These are phyloP conservation scores for Didymella pinodella DNA, from an alignment of 2,329 filamentous ascomycete genomes.

Conservation along the genomic window DNA sequence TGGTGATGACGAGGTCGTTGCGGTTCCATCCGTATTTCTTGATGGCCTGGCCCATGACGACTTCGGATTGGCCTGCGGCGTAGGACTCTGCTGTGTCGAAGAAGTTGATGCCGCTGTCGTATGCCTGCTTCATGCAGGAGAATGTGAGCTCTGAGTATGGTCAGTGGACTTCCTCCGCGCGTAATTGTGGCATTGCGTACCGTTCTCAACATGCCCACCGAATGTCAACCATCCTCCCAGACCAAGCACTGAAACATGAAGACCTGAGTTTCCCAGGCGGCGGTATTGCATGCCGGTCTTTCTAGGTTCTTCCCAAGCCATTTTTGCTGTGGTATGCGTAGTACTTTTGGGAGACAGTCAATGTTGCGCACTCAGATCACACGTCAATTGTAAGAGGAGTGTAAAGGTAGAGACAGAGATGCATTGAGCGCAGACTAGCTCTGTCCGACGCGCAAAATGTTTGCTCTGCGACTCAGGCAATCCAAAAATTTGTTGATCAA, in stretches of 20 bases:
- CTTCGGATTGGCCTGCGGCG: conserved; percentile 61
- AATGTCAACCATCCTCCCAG: conserved; percentile 68
- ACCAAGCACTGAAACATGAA: conserved; percentile 76
- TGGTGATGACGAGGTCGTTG: conserved; percentile 61
- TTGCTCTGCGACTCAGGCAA: too few species aligned
- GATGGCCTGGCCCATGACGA: conserved; percentile 64
- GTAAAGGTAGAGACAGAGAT: too few species aligned
- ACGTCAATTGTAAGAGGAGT: too few species aligned
- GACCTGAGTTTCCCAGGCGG: conserved; percentile 73
- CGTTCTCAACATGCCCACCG: conserved; percentile 74
- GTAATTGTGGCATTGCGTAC: conserved; percentile 45
- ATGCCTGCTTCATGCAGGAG: conserved; percentile 62
- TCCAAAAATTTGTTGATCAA: background rate
- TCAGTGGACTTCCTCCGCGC: background rate
- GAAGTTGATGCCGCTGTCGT: conserved; percentile 60
- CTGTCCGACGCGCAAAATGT: too few species aligned
- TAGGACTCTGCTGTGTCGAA: conserved; percentile 51
- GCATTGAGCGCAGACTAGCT: too few species aligned
- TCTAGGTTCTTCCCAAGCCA: conserved; percentile 44
- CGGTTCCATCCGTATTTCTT: conserved; percentile 61
- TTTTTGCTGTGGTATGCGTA: background rate
- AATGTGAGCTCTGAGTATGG: conserved; percentile 60
- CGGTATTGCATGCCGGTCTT: conserved; percentile 65
- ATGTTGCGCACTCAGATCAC: too few species aligned
- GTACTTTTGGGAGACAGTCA: too few species aligned